phyloP scores from a whole-genome alignment of 306 rosid species.

The Medicago truncatula region MtrunA17r5.0-ANR NC_053047.1:2311501-2312000 shows the following conservation, averaged over 20 bases:
- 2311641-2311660: background rate
- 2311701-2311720: background rate
- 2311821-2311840: conserved; percentile 40
- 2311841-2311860: conserved; percentile 30
- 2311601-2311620: no score
- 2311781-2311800: conserved; percentile 59
- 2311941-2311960: conserved; percentile 87
- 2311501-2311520: no score
- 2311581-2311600: no score
- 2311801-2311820: conserved; percentile 58
- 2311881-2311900: conserved; percentile 71
- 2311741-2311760: conserved; percentile 50
- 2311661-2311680: background rate
- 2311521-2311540: no score
- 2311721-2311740: conserved; percentile 83
- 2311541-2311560: no score
- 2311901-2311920: conserved; percentile 60
- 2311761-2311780: conserved; percentile 52
- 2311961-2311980: conserved; percentile 95
- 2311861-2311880: conserved; percentile 63
- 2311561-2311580: no score
- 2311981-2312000: conserved; percentile 81
- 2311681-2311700: background rate
- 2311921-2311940: conserved; percentile 83
- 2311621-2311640: no score